Base-by-base conservation (phyloP, 2,329 filamentous ascomycete species). In the Penicillium sp. region DNA sequence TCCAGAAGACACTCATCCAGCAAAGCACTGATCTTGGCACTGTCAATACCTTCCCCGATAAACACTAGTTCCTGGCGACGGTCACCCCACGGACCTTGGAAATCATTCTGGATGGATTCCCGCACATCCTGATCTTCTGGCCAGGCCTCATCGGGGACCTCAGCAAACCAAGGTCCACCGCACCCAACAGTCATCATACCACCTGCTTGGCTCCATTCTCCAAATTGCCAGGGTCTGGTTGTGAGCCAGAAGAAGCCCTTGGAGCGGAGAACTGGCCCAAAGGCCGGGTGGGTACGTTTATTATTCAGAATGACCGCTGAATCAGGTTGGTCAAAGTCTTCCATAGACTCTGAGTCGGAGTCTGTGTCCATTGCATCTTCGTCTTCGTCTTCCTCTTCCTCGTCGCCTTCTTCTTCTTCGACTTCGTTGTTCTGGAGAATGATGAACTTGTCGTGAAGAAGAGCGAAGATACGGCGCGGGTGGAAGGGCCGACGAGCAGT, bases 31-130 rank as follows among this genome's bases (percentile, higher is more conserved):
- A 90, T 73, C 0, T 74, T 78, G 5, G 69, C 65, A 1, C 77
- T 65, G 47, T 88, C 78, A 14, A 90, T 76, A 5, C 79, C 78
- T 69, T 89, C 86, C 0, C 88, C 88, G 55, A 91, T 90, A 57
- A 90, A 88, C 3, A 90, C 88, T 7, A 90, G 68, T 68, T 90
- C 88, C 67, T 90, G 87, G 2, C 87, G 77, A 1, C 87, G 78
- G 61, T 90, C 88, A 0, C 86, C 87, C 85, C 86, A 90, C 9
- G 73, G 72, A 5, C 72, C 73, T 30, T 75, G 68, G 50, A 83
- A 82, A 55, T 84, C 80, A 31, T 80, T 74, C 49, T 73, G 68
- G 38, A 83, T 80, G 11, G 78, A 77, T 40, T 74, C 68, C 25
- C 73, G 64, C 2, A 82, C 80, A 12, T 80, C 79, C 26, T 73